Base-by-base conservation (phyloP, 1,284 basidiomycete species). In the Moesziomyces antarcticus region DNA sequence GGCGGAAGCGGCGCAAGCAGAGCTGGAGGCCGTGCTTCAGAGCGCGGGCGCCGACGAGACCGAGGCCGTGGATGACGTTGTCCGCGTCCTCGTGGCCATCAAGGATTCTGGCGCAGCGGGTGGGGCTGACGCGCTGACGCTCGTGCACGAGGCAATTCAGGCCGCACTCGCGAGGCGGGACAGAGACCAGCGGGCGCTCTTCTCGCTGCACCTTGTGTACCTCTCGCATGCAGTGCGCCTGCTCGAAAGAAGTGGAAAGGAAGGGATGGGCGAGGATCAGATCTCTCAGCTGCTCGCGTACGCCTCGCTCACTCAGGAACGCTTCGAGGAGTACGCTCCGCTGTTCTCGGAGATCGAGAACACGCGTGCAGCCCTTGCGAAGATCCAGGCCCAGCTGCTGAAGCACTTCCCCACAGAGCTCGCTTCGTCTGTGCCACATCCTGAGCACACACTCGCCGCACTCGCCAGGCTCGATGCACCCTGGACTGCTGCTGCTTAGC, bases 1-100 rank as follows among this genome's bases (percentile, higher is more conserved):
- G 20, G 88, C 95, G 16, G 93, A 96, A 79, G 94, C 94, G 0
- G 91, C 93, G 0, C 86, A 95, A 10, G 90, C 91, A 0, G 94
- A 97, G 81, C 89, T 96, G 18, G 56, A 72, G 35, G n/a, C 55
- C 4, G 37, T 37, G 8, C 30, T 65, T 1, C 40, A 40, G 3
- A 41, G 33, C 22, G 37, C 49, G 5, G 13, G 42, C 18, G 27
- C 49, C 1, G 13, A 20, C 21, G 48, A 41, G 14, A 21, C 40
- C 3, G 20, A 50, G 13, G 37, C 18, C 8, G 11, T 59, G 2
- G 57, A 60, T 9, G 43, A 40, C 10, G 47, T 73, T 3, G 51
- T 73, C 0, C 59, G 64, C 1, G 52, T 73, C 1, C 46, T 73
- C 5, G 50, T 63, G 4, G 69, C 59, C 1, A 57, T 62, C 49